These are phyloP conservation scores for Euphorbia pulcherrima DNA, from an alignment of 345 rosid species.

Conservation along the genomic window DNA sequence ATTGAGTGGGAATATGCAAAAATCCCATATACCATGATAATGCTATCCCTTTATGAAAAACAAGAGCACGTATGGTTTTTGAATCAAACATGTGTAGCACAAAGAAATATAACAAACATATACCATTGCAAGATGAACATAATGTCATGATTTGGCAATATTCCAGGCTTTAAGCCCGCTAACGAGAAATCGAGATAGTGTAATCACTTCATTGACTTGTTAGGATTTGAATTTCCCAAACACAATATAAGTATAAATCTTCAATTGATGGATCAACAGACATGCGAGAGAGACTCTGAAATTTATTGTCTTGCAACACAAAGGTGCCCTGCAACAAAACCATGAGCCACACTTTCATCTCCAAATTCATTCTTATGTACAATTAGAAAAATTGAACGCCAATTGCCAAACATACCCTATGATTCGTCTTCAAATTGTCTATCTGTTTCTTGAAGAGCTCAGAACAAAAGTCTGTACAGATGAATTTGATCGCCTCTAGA, in stretches of 20 bases:
- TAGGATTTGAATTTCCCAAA: not conserved
- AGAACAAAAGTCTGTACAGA: slow-evolving; percentile 98
- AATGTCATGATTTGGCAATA: too few relatives aligned
- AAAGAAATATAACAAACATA: too few relatives aligned
- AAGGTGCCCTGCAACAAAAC: slow-evolving; percentile 75
- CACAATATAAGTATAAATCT: slow-evolving; percentile 9
- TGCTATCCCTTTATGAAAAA: too few relatives aligned
- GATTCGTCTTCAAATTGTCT: slow-evolving; percentile 93
- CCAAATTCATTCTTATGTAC: not conserved
- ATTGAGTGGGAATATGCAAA: not conserved
- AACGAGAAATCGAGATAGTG: too few relatives aligned
- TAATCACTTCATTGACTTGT: not conserved
- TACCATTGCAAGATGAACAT: too few relatives aligned
- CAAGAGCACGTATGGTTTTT: too few relatives aligned
- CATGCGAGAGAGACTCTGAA: slow-evolving; percentile 81
- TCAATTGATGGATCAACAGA: slow-evolving; percentile 56
- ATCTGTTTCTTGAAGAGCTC: slow-evolving; percentile 98
- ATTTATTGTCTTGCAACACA: slow-evolving; percentile 92
- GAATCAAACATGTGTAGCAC: too few relatives aligned
- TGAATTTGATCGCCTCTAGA: slow-evolving; percentile 95
- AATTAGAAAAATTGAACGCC: not conserved
- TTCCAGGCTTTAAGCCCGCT: too few relatives aligned
- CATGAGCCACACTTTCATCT: not conserved
- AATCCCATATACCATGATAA: not conserved
- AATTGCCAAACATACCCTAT: slow-evolving; percentile 52